These are phyloP conservation scores for Pyrus hybrid DNA, from an alignment of 331 rosid species.

Conservation along the genomic window DNA sequence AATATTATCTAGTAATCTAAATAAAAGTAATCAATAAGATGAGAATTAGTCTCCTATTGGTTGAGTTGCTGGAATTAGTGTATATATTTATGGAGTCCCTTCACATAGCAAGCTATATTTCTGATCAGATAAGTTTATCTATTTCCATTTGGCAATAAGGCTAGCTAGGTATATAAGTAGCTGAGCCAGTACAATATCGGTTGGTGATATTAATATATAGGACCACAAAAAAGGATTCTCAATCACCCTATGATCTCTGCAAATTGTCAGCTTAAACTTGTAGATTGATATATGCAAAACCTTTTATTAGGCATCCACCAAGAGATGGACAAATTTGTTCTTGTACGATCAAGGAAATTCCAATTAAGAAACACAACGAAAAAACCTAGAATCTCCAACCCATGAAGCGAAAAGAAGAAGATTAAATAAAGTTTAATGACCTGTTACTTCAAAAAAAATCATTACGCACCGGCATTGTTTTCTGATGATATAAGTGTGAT, in stretches of 20 bases:
- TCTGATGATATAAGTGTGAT: no score
- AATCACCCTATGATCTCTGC: neutral
- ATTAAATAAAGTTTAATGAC: no score
- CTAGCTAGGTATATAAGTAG: neutral
- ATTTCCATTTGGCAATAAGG: neutral
- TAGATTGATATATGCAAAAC: no score
- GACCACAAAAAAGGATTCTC: neutral
- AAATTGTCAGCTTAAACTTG: no score
- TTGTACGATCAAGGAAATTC: no score
- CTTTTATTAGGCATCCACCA: no score
- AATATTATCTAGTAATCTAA: neutral
- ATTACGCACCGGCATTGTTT: no score
- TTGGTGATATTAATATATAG: neutral
- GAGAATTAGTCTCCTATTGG: neutral
- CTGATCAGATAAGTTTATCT: neutral
- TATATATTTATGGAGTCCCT: neutral
- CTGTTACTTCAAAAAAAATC: no score
- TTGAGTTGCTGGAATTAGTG: neutral
- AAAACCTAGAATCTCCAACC: no score
- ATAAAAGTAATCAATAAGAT: neutral
- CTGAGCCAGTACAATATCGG: neutral
- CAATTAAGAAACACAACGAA: no score
- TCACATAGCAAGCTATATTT: neutral
- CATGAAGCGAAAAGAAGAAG: no score
- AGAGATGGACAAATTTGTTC: no score